Conservation (phyloP, 441 rosid species). For the Biscutella laevigata region DNA sequence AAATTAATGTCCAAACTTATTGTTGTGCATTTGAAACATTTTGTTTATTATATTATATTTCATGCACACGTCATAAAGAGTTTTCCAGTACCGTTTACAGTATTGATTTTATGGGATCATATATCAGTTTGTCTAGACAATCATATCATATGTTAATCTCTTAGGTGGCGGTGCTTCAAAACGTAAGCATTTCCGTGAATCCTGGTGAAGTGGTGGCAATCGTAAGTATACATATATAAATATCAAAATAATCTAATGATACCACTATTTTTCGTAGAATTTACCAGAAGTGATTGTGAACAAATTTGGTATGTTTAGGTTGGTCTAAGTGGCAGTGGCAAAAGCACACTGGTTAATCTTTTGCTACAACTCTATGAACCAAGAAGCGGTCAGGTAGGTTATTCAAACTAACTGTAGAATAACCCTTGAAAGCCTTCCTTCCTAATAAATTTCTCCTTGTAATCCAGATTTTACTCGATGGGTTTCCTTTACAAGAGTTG, state of each 20-base stretch:
- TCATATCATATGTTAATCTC: conserved; percentile 6
- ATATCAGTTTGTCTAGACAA: neutral
- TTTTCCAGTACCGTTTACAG: neutral
- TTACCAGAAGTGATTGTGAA: conserved; percentile 4
- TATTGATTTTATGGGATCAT: neutral
- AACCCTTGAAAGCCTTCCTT: neutral
- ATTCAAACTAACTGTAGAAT: conserved; percentile 4
- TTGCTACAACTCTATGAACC: conserved; percentile 84
- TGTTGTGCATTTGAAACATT: neutral
- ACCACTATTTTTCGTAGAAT: conserved; percentile 9
- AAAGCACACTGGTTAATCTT: conserved; percentile 83
- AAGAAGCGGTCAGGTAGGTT: conserved; percentile 68
- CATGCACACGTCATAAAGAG: neutral
- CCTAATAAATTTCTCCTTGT: neutral
- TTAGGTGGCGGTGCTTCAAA: conserved; percentile 69
- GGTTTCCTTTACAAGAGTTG: conserved; percentile 58
- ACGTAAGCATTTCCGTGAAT: conserved; percentile 46
- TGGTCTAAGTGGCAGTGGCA: conserved; percentile 98
- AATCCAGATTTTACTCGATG: conserved; percentile 73
- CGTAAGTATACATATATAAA: conserved; percentile 54
- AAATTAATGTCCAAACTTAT: neutral
- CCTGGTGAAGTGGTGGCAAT: conserved; percentile 88
- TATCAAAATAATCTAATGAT: neutral
- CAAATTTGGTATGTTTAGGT: conserved; percentile 40
- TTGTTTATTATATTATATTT: neutral